Evolutionary conservation across 805 yeast species (phyloP).

Genomic region (Sugiyamaella smithiae): DNA sequence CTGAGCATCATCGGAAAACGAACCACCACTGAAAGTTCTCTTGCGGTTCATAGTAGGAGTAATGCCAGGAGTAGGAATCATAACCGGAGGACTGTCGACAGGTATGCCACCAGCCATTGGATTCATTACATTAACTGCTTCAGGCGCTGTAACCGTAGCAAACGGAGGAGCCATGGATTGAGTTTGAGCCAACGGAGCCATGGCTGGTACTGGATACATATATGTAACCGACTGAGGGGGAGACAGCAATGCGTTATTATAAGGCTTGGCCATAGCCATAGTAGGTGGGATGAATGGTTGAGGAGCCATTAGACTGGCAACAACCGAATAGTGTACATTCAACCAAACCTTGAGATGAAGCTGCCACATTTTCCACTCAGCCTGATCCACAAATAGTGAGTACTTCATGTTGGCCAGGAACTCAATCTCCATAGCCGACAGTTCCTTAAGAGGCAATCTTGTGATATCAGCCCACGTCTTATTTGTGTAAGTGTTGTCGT

Average conservation of each 20-base stretch:
- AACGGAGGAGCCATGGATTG: background rate
- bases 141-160: background rate
- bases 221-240: background rate
- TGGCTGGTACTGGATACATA: background rate
- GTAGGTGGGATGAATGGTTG: background rate
- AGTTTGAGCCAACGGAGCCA: background rate
- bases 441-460: constrained; percentile 53
- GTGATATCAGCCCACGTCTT: constrained; percentile 91
- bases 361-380: constrained; percentile 32
- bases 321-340: constrained; percentile 17
- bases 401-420: constrained; percentile 63
- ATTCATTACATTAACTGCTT: background rate
- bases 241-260: constrained; percentile 7
- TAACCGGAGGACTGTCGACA: background rate
- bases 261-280: background rate
- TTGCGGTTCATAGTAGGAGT: constrained; percentile 1
- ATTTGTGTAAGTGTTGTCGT: constrained; percentile 90
- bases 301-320: constrained; percentile 2
- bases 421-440: constrained; percentile 63
- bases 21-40: background rate
- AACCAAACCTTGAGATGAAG: constrained; percentile 23
- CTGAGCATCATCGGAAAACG: background rate
- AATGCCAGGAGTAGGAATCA: background rate
- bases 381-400: constrained; percentile 44
- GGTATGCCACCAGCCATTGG: background rate